Evolutionary conservation across 352 stramenopile genomes (phyloP).

Genomic region (Elongisporangium anandrum): DNA sequence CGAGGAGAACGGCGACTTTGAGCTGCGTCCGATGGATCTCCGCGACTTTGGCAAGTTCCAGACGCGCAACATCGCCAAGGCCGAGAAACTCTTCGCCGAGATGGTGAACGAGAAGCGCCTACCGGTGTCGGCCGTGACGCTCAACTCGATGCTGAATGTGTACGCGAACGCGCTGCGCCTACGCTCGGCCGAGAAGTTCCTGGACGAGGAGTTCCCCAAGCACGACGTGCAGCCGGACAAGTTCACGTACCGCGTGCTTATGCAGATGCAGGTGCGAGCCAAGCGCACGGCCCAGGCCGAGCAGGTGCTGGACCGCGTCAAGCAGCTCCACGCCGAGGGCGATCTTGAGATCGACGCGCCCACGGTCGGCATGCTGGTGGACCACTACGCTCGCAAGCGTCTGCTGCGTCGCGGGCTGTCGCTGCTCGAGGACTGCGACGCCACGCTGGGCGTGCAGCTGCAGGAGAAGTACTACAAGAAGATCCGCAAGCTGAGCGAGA

Average conservation of each 20-base stretch:
- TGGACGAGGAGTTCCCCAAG: constrained; percentile 40
- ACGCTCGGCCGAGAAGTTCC: constrained; percentile 43
- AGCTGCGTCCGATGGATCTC: constrained; percentile 52
- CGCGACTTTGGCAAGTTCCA: constrained; percentile 68
- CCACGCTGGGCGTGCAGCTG: constrained; percentile 30
- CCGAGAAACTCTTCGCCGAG: constrained; percentile 55
- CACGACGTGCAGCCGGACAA: constrained; percentile 39
- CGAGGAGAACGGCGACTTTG: constrained; percentile 38
- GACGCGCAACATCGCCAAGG: constrained; percentile 60
- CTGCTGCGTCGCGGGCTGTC: constrained; percentile 57
- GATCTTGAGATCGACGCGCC: constrained; percentile 54
- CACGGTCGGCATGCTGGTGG: constrained; percentile 64
- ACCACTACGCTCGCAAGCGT: constrained; percentile 68
- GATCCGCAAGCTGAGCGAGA: constrained; percentile 55
- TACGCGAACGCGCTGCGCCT: constrained; percentile 75
- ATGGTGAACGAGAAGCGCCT: constrained; percentile 45
- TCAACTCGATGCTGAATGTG: constrained; percentile 76
- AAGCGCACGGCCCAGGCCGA: constrained; percentile 59
- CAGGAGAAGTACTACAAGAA: constrained; percentile 71
- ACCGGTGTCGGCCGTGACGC: constrained; percentile 38
- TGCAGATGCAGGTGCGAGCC: constrained; percentile 77
- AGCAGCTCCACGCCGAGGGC: constrained; percentile 32
- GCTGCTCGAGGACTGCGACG: constrained; percentile 61
- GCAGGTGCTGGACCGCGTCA: constrained; percentile 36
- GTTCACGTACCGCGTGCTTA: constrained; percentile 70